Evolutionary conservation across 352 stramenopile genomes (phyloP).

Genomic region (Globisporangium heterothallicum): DNA sequence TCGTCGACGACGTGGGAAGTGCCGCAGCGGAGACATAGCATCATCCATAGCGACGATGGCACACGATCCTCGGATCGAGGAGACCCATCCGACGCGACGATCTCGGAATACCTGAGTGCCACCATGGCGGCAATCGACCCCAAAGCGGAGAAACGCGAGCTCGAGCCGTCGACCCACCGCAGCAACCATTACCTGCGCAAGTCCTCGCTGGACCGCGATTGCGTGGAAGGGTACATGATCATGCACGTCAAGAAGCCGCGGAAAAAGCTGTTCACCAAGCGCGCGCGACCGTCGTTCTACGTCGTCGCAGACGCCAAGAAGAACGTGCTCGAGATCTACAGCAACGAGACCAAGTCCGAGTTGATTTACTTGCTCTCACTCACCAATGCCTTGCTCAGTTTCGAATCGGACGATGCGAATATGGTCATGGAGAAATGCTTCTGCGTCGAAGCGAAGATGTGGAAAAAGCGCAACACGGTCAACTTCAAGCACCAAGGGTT

Average conservation of each 20-base stretch:
- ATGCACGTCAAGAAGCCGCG: conserved; percentile 64
- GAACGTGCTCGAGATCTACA: conserved; percentile 59
- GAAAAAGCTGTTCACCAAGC: conserved; percentile 37
- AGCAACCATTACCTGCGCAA: conserved; percentile 3
- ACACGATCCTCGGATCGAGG: not conserved
- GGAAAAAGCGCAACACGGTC: conserved; percentile 64
- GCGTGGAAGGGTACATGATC: conserved; percentile 47
- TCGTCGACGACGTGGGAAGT: not conserved
- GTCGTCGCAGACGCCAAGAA: conserved; percentile 49
- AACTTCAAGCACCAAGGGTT: conserved; percentile 57
- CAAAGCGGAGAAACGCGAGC: not conserved
- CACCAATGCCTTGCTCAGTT: conserved; percentile 41
- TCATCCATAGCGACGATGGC: not conserved
- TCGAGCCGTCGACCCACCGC: not conserved
- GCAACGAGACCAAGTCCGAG: conserved; percentile 43
- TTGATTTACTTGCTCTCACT: conserved; percentile 64
- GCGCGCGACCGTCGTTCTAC: conserved; percentile 35
- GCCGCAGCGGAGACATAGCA: not conserved
- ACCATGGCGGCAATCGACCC: not conserved
- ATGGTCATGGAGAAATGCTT: conserved; percentile 78
- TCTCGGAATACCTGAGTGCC: not conserved
- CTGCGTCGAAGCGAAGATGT: conserved; percentile 58
- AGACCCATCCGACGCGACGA: not conserved
- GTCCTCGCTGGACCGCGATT: conserved; percentile 35
- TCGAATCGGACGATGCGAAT: conserved; percentile 62